Conservation (phyloP, 2,329 filamentous ascomycete genomes). For the Epichloe sylvatica region DNA sequence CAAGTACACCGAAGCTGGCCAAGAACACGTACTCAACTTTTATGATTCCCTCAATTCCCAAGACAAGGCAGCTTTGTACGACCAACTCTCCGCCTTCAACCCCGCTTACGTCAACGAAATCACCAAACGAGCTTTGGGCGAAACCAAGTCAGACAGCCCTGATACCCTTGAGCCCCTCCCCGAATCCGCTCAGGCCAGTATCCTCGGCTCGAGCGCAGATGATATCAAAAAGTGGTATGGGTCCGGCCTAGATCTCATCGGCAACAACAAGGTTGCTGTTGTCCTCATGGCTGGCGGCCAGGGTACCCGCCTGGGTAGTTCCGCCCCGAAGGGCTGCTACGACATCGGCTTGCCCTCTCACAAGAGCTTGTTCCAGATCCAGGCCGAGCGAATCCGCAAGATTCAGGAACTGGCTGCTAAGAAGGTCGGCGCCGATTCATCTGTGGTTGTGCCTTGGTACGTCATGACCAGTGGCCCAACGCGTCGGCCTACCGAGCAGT, state of each 20-base stretch:
- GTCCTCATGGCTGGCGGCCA: slow-evolving; percentile 96
- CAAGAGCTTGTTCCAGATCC: slow-evolving; percentile 95
- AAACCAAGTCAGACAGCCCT: slow-evolving; percentile 47
- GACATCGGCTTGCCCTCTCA: slow-evolving; percentile 85
- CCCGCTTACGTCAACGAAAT: slow-evolving; percentile 80
- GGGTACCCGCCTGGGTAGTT: slow-evolving; percentile 86
- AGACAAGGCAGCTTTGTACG: slow-evolving; percentile 67
- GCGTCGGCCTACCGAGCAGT: slow-evolving; percentile 77
- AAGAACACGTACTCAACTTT: slow-evolving; percentile 64
- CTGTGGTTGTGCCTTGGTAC: slow-evolving; percentile 80
- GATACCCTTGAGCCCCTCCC: slow-evolving; percentile 72
- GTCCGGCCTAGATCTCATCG: slow-evolving; percentile 64
- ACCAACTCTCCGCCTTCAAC: slow-evolving; percentile 71
- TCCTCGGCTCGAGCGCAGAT: slow-evolving; percentile 70
- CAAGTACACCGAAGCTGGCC: slow-evolving; percentile 63
- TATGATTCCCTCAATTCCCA: slow-evolving; percentile 62
- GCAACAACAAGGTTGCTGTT: slow-evolving; percentile 64
- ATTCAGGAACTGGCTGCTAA: slow-evolving; percentile 68
- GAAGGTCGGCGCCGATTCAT: slow-evolving; percentile 39
- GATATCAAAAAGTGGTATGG: slow-evolving; percentile 79
- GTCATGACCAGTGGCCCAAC: slow-evolving; percentile 98
- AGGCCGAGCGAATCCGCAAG: slow-evolving; percentile 85
- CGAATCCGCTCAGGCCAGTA: slow-evolving; percentile 71
- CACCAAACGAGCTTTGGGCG: slow-evolving; percentile 67
- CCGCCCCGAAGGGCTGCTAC: slow-evolving; percentile 92